Evolutionary conservation across 2,329 filamentous ascomycete species (phyloP).

Genomic region (Venturia pyrina): DNA sequence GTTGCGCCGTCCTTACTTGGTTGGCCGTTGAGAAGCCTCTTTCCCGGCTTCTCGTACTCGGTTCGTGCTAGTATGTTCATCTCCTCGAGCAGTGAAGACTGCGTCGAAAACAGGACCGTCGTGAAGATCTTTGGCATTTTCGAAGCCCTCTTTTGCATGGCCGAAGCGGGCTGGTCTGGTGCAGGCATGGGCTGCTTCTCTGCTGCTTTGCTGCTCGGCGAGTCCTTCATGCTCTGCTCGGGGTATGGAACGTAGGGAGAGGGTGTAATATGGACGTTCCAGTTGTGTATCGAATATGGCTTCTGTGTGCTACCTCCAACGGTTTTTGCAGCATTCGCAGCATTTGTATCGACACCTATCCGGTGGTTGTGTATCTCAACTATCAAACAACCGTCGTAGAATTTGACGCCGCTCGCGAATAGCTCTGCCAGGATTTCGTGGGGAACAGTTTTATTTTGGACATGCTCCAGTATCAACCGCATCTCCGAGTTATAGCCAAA

Average conservation of each 20-base stretch:
- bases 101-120: slow-evolving; percentile 75
- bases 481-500: slow-evolving; percentile 91
- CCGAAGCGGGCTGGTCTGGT: slow-evolving; percentile 34
- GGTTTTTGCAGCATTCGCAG: slow-evolving; percentile 38
- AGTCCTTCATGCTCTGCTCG: slow-evolving; percentile 19
- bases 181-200: slow-evolving; percentile 49
- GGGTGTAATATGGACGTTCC: slow-evolving; percentile 80
- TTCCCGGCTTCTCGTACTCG: slow-evolving; percentile 43
- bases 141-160: slow-evolving; percentile 37
- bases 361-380: slow-evolving; percentile 90
- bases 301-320: slow-evolving; percentile 43
- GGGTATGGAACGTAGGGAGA: slow-evolving; percentile 74
- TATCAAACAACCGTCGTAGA: slow-evolving; percentile 91
- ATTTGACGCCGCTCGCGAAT: slow-evolving; percentile 58
- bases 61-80: slow-evolving; percentile 67
- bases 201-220: slow-evolving; percentile 15
- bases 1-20: slow-evolving; percentile 26
- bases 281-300: slow-evolving; percentile 83
- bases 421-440: slow-evolving; percentile 82
- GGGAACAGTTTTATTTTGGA: slow-evolving; percentile 67
- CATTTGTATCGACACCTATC: slow-evolving; percentile 41
- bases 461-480: slow-evolving; percentile 68
- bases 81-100: slow-evolving; percentile 64
- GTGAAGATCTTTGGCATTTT: slow-evolving; percentile 57
- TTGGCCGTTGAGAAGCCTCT: slow-evolving; percentile 24